Evolutionary conservation across 75 land plant species (phyloP), one percentile per base, ranked within the genome.

Genomic region (Azolla pinnata): DNA sequence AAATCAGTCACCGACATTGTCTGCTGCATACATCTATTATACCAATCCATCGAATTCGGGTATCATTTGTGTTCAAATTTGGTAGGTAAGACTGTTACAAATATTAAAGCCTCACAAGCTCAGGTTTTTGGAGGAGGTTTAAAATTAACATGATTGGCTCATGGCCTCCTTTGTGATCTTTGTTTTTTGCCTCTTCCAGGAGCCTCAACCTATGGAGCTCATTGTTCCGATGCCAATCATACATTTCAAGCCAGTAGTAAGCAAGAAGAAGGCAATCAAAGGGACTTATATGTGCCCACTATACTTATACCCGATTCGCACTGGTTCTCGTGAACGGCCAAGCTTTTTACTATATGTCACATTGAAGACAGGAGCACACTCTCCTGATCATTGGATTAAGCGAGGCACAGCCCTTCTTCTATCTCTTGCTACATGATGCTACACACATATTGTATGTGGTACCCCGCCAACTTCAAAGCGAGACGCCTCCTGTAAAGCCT

Each of bases 151-250:
- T n/a, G n/a, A n/a, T n/a, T n/a, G n/a, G n/a, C n/a, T n/a, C n/a
- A n/a, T n/a, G n/a, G n/a, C n/a, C n/a, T n/a, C n/a, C n/a, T n/a
- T n/a, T n/a, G n/a, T n/a, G n/a, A n/a, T n/a, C n/a, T n/a, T 55
- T 55, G 18, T 29, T 55, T 4, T 4, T 20, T 7, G 5, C 2
- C 4, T 29, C 16, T 56, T 52, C 4, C 44, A 68, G 71, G 71
- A 69, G 45, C 71, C 71, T 24, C 54, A 44, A 24, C 71, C 64
- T 16, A 69, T 69, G 71, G 71, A 69, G 58, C 54, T 69, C 29
- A 69, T 69, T 33, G 71, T 69, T 5, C 66, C 71, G 27, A 69
- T 69, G 71, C 71, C 71, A 1, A 69, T 69, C 14, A 69, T 69
- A 17, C 65, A 51, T 17, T 69, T 69, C 65, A 69, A 69, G 57